Percentiles rank a stretch among this genome's conserved stretches.
phyloP scores from a whole-genome alignment of 2,329 filamentous ascomycete genomes.

The Ascochyta viciae-villosae region DNA sequence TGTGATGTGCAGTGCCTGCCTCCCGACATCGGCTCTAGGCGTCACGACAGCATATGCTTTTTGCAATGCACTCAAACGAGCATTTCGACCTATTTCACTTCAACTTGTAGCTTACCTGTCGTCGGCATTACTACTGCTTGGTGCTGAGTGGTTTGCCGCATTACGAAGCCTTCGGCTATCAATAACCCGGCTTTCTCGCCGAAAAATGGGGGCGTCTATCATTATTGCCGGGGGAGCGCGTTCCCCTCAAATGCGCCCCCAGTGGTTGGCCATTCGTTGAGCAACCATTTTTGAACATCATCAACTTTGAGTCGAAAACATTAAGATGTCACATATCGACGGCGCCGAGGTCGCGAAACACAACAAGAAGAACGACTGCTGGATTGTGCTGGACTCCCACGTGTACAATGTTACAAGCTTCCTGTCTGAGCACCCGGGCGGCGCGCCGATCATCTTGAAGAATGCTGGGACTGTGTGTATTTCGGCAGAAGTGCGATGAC shows the following conservation, averaged over 20 bases:
- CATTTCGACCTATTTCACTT: not conserved
- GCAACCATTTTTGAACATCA: conserved; percentile 1
- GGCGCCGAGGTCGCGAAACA: conserved; percentile 47
- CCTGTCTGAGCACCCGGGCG: conserved; percentile 67
- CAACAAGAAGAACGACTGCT: conserved; percentile 52
- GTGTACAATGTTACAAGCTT: conserved; percentile 74
- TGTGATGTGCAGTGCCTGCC: too few species aligned
- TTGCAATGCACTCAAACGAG: not conserved
- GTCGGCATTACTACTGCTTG: conserved; percentile 23
- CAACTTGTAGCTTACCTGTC: not conserved
- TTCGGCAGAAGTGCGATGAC: too few species aligned
- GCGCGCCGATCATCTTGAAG: conserved; percentile 52
- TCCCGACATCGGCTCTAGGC: not conserved
- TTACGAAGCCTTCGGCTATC: conserved; percentile 21
- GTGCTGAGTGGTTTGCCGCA: conserved; percentile 25
- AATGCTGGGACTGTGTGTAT: conserved; percentile 53
- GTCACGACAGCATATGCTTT: not conserved
- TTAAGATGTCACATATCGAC: conserved; percentile 34
- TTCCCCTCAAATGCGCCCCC: conserved; percentile 32
- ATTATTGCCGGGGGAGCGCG: conserved; percentile 28
- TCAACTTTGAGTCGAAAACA: not conserved
- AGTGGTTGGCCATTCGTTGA: conserved; percentile 24
- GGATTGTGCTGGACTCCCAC: conserved; percentile 72
- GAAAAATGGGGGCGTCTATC: conserved; percentile 14
- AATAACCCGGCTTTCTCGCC: conserved; percentile 29